Percentiles rank a stretch among this genome's conserved stretches.
These are phyloP conservation scores for Phoma sp. DNA, from an alignment of 2,329 filamentous ascomycete species.

Conservation along the genomic window DNA sequence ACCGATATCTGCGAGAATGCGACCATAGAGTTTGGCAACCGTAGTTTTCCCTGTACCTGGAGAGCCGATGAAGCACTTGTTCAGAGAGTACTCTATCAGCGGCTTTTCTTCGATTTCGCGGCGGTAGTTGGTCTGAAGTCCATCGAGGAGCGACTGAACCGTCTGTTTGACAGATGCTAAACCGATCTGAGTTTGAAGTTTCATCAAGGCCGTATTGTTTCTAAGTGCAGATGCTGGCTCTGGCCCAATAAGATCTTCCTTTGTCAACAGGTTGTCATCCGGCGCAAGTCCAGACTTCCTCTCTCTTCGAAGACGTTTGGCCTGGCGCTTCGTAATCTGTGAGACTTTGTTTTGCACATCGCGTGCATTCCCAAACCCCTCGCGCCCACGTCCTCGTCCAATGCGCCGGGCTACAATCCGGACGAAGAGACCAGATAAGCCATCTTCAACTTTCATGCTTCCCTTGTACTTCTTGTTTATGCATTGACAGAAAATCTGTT, in stretches of 20 bases:
- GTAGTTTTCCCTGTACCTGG: constrained; percentile 81
- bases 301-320: constrained; percentile 59
- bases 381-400: constrained; percentile 65
- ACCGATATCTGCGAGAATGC: constrained; percentile 71
- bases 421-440: constrained; percentile 64
- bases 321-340: constrained; percentile 63
- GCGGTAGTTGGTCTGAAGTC: constrained; percentile 67
- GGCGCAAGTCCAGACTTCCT: constrained; percentile 50
- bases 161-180: constrained; percentile 67
- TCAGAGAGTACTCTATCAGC: constrained; percentile 66
- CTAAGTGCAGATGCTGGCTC: constrained; percentile 63
- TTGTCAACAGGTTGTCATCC: constrained; percentile 66
- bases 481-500: constrained; percentile 63
- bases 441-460: constrained; percentile 66
- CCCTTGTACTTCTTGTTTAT: constrained; percentile 62
- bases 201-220: constrained; percentile 61
- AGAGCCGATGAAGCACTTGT: constrained; percentile 71
- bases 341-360: constrained; percentile 68
- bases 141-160: constrained; percentile 64
- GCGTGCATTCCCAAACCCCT: constrained; percentile 77
- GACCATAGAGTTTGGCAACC: constrained; percentile 74
- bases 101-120: constrained; percentile 69
- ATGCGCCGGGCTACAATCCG: constrained; percentile 68
- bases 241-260: constrained; percentile 74
- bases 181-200: constrained; percentile 65